A percentile compares a stretch with the other conserved stretches of the same genome.
Evolutionary conservation across 352 stramenopile species (phyloP).

Genomic region (Albugo laibachii): DNA sequence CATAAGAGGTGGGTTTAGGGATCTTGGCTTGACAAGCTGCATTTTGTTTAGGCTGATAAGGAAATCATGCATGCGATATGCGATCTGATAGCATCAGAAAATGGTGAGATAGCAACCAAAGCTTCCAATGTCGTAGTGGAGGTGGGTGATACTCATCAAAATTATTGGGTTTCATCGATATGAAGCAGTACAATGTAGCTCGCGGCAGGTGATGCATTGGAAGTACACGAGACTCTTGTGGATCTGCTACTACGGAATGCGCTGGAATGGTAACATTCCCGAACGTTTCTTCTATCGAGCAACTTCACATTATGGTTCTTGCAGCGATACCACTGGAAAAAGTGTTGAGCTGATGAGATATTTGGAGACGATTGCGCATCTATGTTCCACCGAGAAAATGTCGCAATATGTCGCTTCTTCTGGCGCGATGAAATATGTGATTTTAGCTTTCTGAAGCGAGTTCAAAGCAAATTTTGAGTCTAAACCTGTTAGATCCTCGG

Average conservation of each 20-base stretch:
- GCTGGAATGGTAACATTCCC: neutral
- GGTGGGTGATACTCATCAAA: neutral
- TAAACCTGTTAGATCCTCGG: conserved; percentile 27
- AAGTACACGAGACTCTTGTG: conserved; percentile 12
- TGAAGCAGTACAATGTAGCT: conserved; percentile 23
- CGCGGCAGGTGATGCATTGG: conserved; percentile 22
- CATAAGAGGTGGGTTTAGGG: neutral
- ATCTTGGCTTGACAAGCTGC: neutral
- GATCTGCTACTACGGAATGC: neutral
- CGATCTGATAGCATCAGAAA: conserved; percentile 34
- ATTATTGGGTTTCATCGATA: conserved; percentile 12
- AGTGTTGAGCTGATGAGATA: conserved; percentile 66
- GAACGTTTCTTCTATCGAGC: conserved; percentile 1
- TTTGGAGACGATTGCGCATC: conserved; percentile 42
- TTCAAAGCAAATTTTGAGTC: neutral
- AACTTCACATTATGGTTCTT: conserved; percentile 7
- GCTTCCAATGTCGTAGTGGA: conserved; percentile 23
- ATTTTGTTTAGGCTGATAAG: conserved; percentile 18
- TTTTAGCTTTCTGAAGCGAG: conserved; percentile 15
- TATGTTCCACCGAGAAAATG: conserved; percentile 20
- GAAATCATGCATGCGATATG: conserved; percentile 36
- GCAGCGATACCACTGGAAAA: conserved; percentile 15
- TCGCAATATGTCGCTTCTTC: conserved; percentile 42
- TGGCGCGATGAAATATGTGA: conserved; percentile 17
- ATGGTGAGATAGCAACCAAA: conserved; percentile 45